Conservation (phyloP, 2,329 filamentous ascomycete genomes). For the Ceratocystis eucalypticola region DNA sequence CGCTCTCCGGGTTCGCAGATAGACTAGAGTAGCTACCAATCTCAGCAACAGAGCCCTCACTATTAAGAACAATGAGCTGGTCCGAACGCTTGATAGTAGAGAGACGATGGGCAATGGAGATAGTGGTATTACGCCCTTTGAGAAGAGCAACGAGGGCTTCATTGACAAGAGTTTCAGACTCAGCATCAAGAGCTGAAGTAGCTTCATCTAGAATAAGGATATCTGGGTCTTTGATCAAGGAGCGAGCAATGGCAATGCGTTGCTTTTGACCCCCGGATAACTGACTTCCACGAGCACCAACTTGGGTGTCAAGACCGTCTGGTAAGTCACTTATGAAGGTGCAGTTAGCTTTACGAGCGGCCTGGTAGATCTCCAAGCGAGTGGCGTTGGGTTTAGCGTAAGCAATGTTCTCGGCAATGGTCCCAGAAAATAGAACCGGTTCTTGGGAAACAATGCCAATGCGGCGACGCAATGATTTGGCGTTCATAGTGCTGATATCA, state of each 20-base stretch:
- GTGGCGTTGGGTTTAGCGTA: slow-evolving; percentile 76
- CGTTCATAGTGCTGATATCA: slow-evolving; percentile 77
- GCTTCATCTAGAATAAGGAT: slow-evolving; percentile 95
- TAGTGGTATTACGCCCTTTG: slow-evolving; percentile 81
- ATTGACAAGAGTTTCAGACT: slow-evolving; percentile 94
- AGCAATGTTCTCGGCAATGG: slow-evolving; percentile 76
- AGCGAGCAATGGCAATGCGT: slow-evolving; percentile 89
- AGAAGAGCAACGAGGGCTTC: slow-evolving; percentile 71
- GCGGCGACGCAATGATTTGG: slow-evolving; percentile 78
- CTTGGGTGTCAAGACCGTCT: slow-evolving; percentile 85
- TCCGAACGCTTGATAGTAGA: slow-evolving; percentile 95
- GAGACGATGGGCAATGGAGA: slow-evolving; percentile 89
- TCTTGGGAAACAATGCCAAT: slow-evolving; percentile 95
- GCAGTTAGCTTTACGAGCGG: slow-evolving; percentile 86
- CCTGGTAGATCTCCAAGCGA: slow-evolving; percentile 66
- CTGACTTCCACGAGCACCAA: slow-evolving; percentile 83
- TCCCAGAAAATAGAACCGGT: slow-evolving; percentile 79
- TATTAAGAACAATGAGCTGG: slow-evolving; percentile 79
- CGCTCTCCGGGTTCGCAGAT: slow-evolving; percentile 57
- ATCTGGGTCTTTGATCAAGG: slow-evolving; percentile 87
- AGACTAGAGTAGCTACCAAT: slow-evolving; percentile 72
- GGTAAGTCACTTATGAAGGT: slow-evolving; percentile 95
- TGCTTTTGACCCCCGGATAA: slow-evolving; percentile 95
- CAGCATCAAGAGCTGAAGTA: slow-evolving; percentile 87
- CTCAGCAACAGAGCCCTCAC: slow-evolving; percentile 79